Evolutionary conservation across 2,329 filamentous ascomycete species (phyloP), one percentile per base, ranked within the genome.

Genomic region (Periconia digitata): DNA sequence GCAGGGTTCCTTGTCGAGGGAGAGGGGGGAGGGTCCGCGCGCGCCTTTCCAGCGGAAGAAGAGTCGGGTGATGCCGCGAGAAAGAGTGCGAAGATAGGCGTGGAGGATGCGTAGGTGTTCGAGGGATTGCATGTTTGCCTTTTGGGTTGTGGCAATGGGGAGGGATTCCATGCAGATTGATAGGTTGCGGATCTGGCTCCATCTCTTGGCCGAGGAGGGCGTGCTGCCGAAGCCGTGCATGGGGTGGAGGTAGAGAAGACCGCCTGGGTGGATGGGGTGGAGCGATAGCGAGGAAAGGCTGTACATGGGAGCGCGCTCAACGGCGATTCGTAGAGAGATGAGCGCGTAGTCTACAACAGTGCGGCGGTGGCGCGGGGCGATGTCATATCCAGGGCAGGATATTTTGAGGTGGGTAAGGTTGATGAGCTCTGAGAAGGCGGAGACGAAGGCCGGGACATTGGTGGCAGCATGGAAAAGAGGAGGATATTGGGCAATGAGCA

Each of bases 391-490:
- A 5, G 89, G 88, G 58, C 89, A 94, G 51, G 83, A 85, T 64
- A 95, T 81, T 41, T 82, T 86, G 50, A 96, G 77, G 67, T 92
- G 88, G 39, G 82, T 78, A 60, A 96, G 76, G 59, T 86, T 87
- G 49, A 82, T 75, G 62, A 95, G 70, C 53, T 85, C 76, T 29
- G 80, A 81, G 65, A 95, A 78, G 41, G 88, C 88, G 54, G 84
- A 80, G 59, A 92, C 85, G 74, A 96, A 95, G 34, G 89, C 88
- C 5, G 88, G 83, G 6, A 95, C 86, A 65, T 96, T 94, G 51
- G 89, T 92, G 7, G 91, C 89, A 6, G 90, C 89, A 65, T 96
- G 91, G 73, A 95, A 95, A 2, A 95, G 75, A 6, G 91, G 89
- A 44, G 90, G 89, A 63, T 95, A 95, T 72, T 95, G 90, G 66